Base-by-base conservation (phyloP, 257 asterid species). In the Marsdenia floribunda region DNA sequence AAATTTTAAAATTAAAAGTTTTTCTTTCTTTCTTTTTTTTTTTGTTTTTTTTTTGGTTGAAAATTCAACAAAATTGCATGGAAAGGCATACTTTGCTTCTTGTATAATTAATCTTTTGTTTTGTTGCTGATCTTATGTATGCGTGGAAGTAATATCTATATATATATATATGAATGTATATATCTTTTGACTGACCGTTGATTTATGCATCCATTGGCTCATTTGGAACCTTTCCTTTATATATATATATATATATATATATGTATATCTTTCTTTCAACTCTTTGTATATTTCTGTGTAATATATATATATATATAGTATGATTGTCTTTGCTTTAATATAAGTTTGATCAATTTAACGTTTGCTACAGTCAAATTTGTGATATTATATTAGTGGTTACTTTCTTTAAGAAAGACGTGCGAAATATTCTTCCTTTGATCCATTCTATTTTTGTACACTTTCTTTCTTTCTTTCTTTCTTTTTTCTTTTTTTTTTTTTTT, bases 391-490 rank as follows among this genome's bases (percentile, higher is more conserved):
- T 50, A 50, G 2, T 3, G 6, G 46, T 61, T 15, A 18, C 14
- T 6, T 26, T 18, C n/a, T 40, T 60, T 29, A 6, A 55, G n/a
- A 37, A 74, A 75, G 68, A 53, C 68, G 58, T 75, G 73, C 44
- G 11, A 55, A 66, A 52, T 29, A 29, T 65, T 68, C 68, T 68
- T 42, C 49, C 57, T 55, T 68, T 55, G 79, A 75, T 68, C 38
- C 49, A 53, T 49, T 53, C 57, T 68, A 55, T 18, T 75, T 46
- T 67, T 15, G 59, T 3, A 0, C 4, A 11, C 24, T n/a, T 29
- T 4, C 35, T 2, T 12, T 72, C 21, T 53, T 72, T 15, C 2
- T 3, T 64, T 13, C 46, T 2, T 26, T 61, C 8, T 13, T 26
- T 15, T 3, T 7, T 35, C 1, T 1, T 29, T 29, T 29, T 1